Evolutionary conservation across 1,284 basidiomycete species (phyloP), one percentile per base, ranked within the genome.

Genomic region (Filobasidium uniguttulatum): DNA sequence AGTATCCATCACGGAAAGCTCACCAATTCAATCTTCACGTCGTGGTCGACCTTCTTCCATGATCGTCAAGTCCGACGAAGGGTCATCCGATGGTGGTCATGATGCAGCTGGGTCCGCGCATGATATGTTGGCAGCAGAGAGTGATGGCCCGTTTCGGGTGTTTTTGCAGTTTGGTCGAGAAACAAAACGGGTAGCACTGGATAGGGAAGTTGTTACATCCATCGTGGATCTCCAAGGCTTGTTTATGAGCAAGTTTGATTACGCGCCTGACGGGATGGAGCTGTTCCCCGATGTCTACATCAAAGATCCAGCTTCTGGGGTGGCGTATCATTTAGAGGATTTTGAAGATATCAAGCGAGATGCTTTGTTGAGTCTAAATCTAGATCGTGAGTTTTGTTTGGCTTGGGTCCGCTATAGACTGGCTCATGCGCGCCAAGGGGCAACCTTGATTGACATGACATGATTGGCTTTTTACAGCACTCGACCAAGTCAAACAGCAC

Each of bases 401-500:
- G 20, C 31, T 35, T 15, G 44, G 20, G 17, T 45, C 20, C 20
- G 25, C 2, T 22, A 5, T 48, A 19, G 5, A 26, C 23, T 15
- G 14, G n/a, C 19, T 3, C 20, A n/a, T n/a, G n/a, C n/a, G n/a
- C n/a, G n/a, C n/a, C n/a, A n/a, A n/a, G n/a, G n/a, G n/a, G n/a
- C n/a, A n/a, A 7, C 1, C 3, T 23, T 8, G 5, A 3, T 28
- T 41, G 10, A 2, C 5, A 29, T 50, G 19, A 43, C n/a, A 20
- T 14, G 17, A 37, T 48, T 22, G 34, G 5, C 14, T 48, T 28
- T 48, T 55, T 31, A 52, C 60, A 94, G 89, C 89, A 12, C 79
- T 98, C 48, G 93, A 97, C 68, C 93, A 98, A 68, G 93, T 98
- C 66, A 96, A 94, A 66, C 89, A 94, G 63, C 93, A 98, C 63